These are phyloP conservation scores for Diaporthe ampelina DNA, from an alignment of 2,329 filamentous ascomycete genomes.

Conservation along the genomic window DNA sequence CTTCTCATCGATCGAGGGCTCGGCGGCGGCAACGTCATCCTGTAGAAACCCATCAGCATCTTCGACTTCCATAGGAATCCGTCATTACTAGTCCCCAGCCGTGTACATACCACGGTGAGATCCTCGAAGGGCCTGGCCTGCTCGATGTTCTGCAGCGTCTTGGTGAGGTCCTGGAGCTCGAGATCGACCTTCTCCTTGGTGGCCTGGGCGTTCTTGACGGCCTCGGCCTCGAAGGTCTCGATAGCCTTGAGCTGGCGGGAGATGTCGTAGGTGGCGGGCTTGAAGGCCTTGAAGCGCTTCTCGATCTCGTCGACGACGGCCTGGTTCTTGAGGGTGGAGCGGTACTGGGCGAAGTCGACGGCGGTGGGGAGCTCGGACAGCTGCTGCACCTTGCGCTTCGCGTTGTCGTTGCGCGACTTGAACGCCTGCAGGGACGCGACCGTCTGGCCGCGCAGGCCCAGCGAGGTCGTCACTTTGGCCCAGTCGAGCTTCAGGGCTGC, in stretches of 20 bases:
- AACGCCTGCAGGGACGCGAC: constrained; percentile 92
- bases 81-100: constrained; percentile 38
- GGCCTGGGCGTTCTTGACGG: constrained; percentile 94
- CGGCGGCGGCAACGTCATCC: constrained; percentile 95
- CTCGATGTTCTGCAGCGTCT: constrained; percentile 98
- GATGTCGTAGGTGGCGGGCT: constrained; percentile 94
- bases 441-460: constrained; percentile 96
- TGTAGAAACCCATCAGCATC: constrained; percentile 58
- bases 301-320: constrained; percentile 97
- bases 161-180: constrained; percentile 93
- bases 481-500: constrained; percentile 99
- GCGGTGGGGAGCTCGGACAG: constrained; percentile 87
- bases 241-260: constrained; percentile 96
- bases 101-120: constrained; percentile 89
- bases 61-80: constrained; percentile 6
- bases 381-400: constrained; percentile 89
- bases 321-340: constrained; percentile 93
- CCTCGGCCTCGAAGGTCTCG: constrained; percentile 97
- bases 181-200: constrained; percentile 97
- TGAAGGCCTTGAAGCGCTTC: constrained; percentile 92
- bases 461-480: constrained; percentile 92
- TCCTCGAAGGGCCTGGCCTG: constrained; percentile 95
- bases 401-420: constrained; percentile 99
- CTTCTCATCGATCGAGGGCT: constrained; percentile 98
- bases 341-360: constrained; percentile 96